Evolutionary conservation across 768 basidiomycete species (phyloP), one percentile per base, ranked within the genome.

Genomic region (Agrocybe pediades): DNA sequence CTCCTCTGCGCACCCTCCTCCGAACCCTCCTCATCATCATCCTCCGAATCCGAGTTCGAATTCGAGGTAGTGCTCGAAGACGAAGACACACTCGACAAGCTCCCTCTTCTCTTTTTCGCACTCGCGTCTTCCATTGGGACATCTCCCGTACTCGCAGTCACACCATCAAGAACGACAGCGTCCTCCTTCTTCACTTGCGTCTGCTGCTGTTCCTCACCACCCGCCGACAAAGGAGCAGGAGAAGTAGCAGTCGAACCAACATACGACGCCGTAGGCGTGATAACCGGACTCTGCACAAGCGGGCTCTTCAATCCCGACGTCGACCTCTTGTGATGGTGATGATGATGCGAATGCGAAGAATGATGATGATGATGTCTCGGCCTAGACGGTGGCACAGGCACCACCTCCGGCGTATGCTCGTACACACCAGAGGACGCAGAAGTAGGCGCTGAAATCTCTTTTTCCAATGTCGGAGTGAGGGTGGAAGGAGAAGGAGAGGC

Each of bases 331-430:
- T 50, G 43, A 19, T 46, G 53, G 15, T 41, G 9, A 26, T 51
- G 54, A 6, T 45, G 23, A 36, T 54, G 57, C 42, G 51, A 46
- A 46, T 54, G 53, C 33, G 46, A 49, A 23, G 23, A 29, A 33
- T 49, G 51, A 25, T 50, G 45, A 44, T 62, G 60, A 49, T 60
- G 59, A 41, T 58, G 59, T 29, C 57, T 52, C 33, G 36, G 24
- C 1, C 55, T 47, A 24, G 55, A 43, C 25, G 61, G 54, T 17
- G 61, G 62, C 0, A 67, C 58, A 27, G 62, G 57, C 16, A 66
- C 57, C 25, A 56, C 44, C 2, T 55, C 46, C 2, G 58, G 57
- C 2, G 54, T 51, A 36, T 62, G 25, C 42, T 21, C 33, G 26
- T 33, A 41, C 55, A 49, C 15, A 30, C 29, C 15, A 30, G 15